These are phyloP conservation scores for Zygosaccharomyces pseudorouxii DNA, from an alignment of 805 yeast species.

Conservation along the genomic window DNA sequence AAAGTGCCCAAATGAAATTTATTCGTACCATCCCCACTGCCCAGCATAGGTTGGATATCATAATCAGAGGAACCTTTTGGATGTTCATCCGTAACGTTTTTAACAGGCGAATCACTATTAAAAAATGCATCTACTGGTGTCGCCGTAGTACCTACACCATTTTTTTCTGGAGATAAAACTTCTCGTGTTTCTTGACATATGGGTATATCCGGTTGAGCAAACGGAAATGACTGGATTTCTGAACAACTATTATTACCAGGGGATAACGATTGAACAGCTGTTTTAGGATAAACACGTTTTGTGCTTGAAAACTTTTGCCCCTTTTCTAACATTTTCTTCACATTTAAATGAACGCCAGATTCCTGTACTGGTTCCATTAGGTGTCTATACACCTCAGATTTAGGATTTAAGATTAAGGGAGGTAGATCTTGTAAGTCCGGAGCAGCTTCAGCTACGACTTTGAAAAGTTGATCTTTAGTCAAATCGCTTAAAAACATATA, in stretches of 20 bases:
- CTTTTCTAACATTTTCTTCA: slow-evolving; percentile 20
- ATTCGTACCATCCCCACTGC: not conserved
- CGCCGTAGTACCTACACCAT: not conserved
- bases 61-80: not conserved
- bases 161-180: not conserved
- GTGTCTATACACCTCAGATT: slow-evolving; percentile 22
- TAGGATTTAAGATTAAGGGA: slow-evolving; percentile 18
- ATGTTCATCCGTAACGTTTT: not conserved
- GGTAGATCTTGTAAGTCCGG: slow-evolving; percentile 39
- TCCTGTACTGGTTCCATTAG: slow-evolving; percentile 25
- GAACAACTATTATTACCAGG: not conserved
- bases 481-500: slow-evolving; percentile 24
- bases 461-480: slow-evolving; percentile 56
- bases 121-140: not conserved
- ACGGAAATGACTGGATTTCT: not conserved
- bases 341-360: slow-evolving; percentile 28
- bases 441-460: slow-evolving; percentile 62
- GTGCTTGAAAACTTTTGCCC: slow-evolving; percentile 5
- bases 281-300: slow-evolving; percentile 7
- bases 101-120: not conserved
- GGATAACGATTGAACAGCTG: slow-evolving; percentile 10
- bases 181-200: not conserved
- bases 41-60: not conserved
- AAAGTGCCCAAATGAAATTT: slow-evolving; percentile 28
- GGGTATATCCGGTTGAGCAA: not conserved